Conservation (phyloP, 352 stramenopile genomes). For the Saprolegnia parasitica region DNA sequence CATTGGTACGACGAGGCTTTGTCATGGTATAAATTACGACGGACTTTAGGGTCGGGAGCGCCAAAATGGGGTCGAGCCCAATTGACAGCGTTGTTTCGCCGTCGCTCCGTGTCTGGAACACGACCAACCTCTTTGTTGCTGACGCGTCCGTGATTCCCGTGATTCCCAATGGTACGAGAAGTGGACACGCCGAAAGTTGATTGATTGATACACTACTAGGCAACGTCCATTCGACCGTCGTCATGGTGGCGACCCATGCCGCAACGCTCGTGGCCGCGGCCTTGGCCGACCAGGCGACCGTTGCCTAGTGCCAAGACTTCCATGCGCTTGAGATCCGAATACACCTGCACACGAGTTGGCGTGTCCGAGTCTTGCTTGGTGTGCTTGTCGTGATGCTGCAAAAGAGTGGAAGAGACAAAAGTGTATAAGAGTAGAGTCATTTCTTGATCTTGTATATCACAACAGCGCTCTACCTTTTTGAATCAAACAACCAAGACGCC, state of each 20-base stretch:
- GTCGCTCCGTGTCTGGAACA: conserved; percentile 55
- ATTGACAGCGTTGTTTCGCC: conserved; percentile 51
- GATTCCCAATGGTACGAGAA: conserved; percentile 46
- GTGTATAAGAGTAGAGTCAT: background rate
- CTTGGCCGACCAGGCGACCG: too few relatives aligned
- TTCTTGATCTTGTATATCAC: background rate
- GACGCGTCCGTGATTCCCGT: conserved; percentile 62
- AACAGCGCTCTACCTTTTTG: conserved; percentile 25
- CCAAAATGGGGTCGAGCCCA: conserved; percentile 51
- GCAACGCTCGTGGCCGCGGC: conserved; percentile 37
- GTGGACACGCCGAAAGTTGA: too few relatives aligned
- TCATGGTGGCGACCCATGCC: conserved; percentile 58
- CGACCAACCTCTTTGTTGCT: conserved; percentile 53
- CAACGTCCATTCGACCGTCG: conserved; percentile 67
- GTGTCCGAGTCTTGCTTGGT: too few relatives aligned
- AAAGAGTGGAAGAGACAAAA: too few relatives aligned
- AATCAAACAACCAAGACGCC: background rate
- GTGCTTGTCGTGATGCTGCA: too few relatives aligned
- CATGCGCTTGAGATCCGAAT: too few relatives aligned
- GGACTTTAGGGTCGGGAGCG: conserved; percentile 45
- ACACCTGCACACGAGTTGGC: too few relatives aligned
- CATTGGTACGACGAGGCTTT: conserved; percentile 46
- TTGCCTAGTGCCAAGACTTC: too few relatives aligned
- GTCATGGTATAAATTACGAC: background rate
- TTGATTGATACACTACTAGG: conserved; percentile 27